phyloP scores from a whole-genome alignment of 2,329 filamentous ascomycete species.

The Paecilomyces dactylethromorphus region DNA sequence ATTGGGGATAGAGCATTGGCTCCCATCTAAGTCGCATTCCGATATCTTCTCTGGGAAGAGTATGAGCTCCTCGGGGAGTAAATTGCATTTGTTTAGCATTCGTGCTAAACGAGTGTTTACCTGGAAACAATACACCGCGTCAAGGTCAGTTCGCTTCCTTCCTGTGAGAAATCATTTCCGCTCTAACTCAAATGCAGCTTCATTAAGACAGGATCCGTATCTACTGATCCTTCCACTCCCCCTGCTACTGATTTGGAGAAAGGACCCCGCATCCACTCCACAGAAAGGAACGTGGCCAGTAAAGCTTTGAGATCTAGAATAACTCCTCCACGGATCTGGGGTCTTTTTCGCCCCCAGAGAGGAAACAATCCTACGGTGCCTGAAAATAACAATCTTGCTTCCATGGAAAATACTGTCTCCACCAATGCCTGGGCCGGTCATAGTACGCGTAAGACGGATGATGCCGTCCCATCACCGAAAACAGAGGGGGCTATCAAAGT shows the following conservation, averaged over 20 bases:
- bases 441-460: slow-evolving; percentile 16
- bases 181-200: slow-evolving; percentile 6
- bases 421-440: slow-evolving; percentile 27
- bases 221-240: background rate
- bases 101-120: slow-evolving; percentile 20
- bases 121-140: slow-evolving; percentile 10
- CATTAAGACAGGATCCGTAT: slow-evolving; percentile 2
- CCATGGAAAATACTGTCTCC: slow-evolving; percentile 14
- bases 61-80: slow-evolving; percentile 9
- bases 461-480: slow-evolving; percentile 6
- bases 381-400: background rate
- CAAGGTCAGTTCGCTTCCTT: slow-evolving; percentile 10
- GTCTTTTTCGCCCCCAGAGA: background rate
- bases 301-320: background rate
- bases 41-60: slow-evolving; percentile 8
- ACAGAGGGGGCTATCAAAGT: slow-evolving; percentile 21
- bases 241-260: slow-evolving; percentile 17
- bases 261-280: slow-evolving; percentile 1
- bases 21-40: slow-evolving; percentile 17
- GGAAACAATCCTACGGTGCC: background rate
- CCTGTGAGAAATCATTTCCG: background rate
- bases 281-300: background rate
- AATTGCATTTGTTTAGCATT: slow-evolving; percentile 18
- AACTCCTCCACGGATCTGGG: background rate
- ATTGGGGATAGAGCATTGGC: slow-evolving; percentile 34